Evolutionary conservation across 2,329 filamentous ascomycete species (phyloP), one percentile per base, ranked within the genome.

Genomic region (Calonectria henricotiae): DNA sequence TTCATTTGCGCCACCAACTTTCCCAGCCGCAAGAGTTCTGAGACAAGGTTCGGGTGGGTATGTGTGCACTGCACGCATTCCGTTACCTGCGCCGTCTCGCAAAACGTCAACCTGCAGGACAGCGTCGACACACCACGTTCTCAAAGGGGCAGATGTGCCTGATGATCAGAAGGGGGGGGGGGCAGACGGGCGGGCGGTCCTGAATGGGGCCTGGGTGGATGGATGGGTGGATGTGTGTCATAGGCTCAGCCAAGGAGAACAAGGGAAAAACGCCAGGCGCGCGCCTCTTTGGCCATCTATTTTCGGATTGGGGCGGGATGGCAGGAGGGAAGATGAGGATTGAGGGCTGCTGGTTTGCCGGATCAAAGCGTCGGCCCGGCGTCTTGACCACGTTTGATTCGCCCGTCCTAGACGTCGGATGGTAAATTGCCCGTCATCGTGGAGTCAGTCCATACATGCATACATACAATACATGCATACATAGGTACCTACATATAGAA

Each of bases 101-200:
- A 5, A 23, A n/a, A 7, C 27, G 27, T 47, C 23, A 23, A 20
- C 15, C 51, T 37, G n/a, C 15, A 37, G 35, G n/a, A 15, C n/a
- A 37, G n/a, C 35, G n/a, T 39, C 51, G 7, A 7, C 27, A 30
- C 5, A 17, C 32, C 20, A 20, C 13, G 20, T 39, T 39, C 51
- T 58, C 32, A 25, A 58, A 58, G 51, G 11, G 51, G 51, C 3
- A 58, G 32, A 39, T 58, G 51, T 58, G 51, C 51, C 51, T 58
- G 51, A 25, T 39, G 51, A 58, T 58, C 51, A 39, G 20, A 12
- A 32, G n/a, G 5, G 13, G 23, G 23, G 23, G 12, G 35, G 7
- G 27, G 27, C 20, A 20, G 20, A 20, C 20, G 20, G 20, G 20
- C 20, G 27, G 27, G 27, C 27, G 7, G 27, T 30, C 27, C 7